Evolutionary conservation across 495 filamentous ascomycete species (phyloP), one percentile per base, ranked within the genome.

Genomic region (Hypoxylon cercidicola): DNA sequence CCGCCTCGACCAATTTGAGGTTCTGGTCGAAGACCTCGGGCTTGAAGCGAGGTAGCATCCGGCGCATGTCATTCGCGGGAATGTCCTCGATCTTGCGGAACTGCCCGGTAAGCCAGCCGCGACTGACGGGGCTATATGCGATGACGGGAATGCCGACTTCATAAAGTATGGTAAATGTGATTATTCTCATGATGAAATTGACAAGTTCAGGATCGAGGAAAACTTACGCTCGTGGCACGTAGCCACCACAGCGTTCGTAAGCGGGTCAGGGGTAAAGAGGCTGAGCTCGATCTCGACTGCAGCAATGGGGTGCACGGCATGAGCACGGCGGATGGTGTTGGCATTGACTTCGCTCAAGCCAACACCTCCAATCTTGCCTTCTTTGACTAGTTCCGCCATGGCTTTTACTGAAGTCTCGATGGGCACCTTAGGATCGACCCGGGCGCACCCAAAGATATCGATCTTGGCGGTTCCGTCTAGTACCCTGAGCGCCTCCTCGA

Each of bases 391-490:
- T 12, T 69, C 66, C 0, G 44, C 59, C 10, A 72, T 40, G 0
- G 69, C 23, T 13, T 37, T 37, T 0, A 72, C 45, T 0, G 56
- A 51, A 4, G 73, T 75, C 47, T 79, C 74, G 23, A 77, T 60
- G 12, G 74, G 74, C 11, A 77, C 79, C 0, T 84, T 82, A 1
- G 81, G 78, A 62, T 93, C 90, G 20, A 90, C 82, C 1, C 90
- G 79, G 7, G 89, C 90, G 55, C 77, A 85, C 72, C 91, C 85
- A 61, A 90, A 94, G 52, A 93, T 82, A 71, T 93, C 91, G 57
- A 94, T 77, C 15, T 74, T 84, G 77, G 91, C 91, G 55, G 84
- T 88, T 8, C 87, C 88, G 54, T 84, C 82, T 3, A 89, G 74
- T 3, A 83, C 41, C 12, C 64, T 79, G 34, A 92, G 68, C 59